A percentile compares a stretch with the other conserved stretches of the same genome.
Conservation (phyloP, 768 basidiomycete genomes). For the Boletus pseudopeckii region DNA sequence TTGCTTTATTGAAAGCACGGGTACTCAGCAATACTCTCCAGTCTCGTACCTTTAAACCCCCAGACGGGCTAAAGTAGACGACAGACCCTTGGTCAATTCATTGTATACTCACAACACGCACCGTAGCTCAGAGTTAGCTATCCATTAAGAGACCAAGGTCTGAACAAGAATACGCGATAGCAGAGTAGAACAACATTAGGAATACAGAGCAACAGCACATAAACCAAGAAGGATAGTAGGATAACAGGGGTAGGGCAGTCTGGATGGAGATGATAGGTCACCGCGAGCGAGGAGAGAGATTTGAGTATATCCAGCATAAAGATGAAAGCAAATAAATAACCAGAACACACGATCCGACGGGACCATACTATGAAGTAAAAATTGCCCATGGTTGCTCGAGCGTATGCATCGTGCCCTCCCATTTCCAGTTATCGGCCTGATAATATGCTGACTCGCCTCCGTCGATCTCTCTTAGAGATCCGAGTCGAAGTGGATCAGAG, state of each 20-base stretch:
- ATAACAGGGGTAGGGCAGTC: constrained; percentile 32
- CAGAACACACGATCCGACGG: constrained; percentile 30
- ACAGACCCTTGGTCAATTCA: neutral
- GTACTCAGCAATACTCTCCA: constrained; percentile 55
- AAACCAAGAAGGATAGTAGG: constrained; percentile 42
- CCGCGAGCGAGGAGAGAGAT: constrained; percentile 12
- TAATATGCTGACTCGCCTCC: constrained; percentile 74
- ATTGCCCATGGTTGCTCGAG: constrained; percentile 74
- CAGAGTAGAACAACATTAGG: constrained; percentile 58
- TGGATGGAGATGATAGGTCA: constrained; percentile 35
- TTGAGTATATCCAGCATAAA: constrained; percentile 41
- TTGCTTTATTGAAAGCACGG: constrained; percentile 49
- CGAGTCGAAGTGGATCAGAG: constrained; percentile 53
- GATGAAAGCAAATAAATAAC: constrained; percentile 41
- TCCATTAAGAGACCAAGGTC: constrained; percentile 33
- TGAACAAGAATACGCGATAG: constrained; percentile 48
- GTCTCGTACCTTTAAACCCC: constrained; percentile 26
- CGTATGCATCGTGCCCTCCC: constrained; percentile 64
- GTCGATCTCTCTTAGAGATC: constrained; percentile 67
- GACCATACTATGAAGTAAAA: constrained; percentile 37
- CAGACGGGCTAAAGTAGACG: constrained; percentile 18
- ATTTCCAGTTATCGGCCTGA: constrained; percentile 58
- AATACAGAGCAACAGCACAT: constrained; percentile 48
- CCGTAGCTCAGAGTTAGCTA: constrained; percentile 14
- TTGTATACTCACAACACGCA: constrained; percentile 15